Evolutionary conservation across 2,329 filamentous ascomycete species (phyloP).

Genomic region (Remersonia thermophila): DNA sequence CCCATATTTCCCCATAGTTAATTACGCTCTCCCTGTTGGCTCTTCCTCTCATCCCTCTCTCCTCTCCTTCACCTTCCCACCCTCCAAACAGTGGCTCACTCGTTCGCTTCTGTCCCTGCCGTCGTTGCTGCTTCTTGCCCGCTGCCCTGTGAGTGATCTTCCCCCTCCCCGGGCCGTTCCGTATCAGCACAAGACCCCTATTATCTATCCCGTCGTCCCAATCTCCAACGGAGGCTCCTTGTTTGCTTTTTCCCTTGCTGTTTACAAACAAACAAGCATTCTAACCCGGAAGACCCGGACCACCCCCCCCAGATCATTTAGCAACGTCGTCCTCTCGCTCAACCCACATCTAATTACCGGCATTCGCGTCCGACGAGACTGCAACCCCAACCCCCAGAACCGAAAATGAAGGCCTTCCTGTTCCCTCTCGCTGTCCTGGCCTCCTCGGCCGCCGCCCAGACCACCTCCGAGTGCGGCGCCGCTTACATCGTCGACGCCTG

Average conservation of each 20-base stretch:
- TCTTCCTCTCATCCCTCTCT: background rate
- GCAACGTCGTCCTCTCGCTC: slow-evolving; percentile 4
- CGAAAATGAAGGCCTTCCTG: slow-evolving; percentile 32
- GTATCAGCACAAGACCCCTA: too few relatives aligned
- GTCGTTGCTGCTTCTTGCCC: background rate
- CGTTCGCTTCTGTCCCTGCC: slow-evolving; percentile 1
- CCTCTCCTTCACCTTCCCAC: background rate
- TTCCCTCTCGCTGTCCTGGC: slow-evolving; percentile 28
- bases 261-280: too few relatives aligned
- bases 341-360: background rate
- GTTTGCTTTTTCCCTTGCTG: too few relatives aligned
- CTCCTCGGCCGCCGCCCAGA: slow-evolving; percentile 24
- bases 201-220: too few relatives aligned
- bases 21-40: background rate
- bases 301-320: background rate
- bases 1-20: too few relatives aligned
- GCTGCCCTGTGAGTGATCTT: slow-evolving; percentile 13
- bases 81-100: slow-evolving; percentile 1
- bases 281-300: background rate
- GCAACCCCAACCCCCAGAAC: too few relatives aligned
- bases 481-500: slow-evolving; percentile 36
- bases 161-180: slow-evolving; percentile 4
- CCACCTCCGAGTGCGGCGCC: slow-evolving; percentile 27
- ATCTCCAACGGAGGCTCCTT: too few relatives aligned
- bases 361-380: too few relatives aligned